phyloP scores from a whole-genome alignment of 75 land plant genomes.

The Picea sitchensis region DNA sequence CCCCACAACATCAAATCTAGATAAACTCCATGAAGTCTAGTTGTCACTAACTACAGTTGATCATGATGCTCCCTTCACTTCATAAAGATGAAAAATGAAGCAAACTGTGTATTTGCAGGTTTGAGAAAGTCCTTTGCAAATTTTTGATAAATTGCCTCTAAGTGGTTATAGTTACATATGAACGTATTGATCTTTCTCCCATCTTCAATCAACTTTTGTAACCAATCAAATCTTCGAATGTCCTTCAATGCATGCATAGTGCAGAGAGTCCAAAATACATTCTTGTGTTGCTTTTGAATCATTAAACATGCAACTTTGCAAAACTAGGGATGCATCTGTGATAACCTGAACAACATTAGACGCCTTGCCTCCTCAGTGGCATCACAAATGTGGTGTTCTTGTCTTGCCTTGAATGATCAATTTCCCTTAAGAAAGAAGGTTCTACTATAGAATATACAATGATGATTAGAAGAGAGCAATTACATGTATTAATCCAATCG shows the following conservation, averaged over 20 bases:
- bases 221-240: background rate
- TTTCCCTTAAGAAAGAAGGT: background rate
- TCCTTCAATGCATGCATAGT: background rate
- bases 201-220: background rate
- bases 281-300: background rate
- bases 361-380: background rate
- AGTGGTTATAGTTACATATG: background rate
- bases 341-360: background rate
- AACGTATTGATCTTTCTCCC: background rate
- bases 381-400: background rate
- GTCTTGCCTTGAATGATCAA: background rate
- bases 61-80: background rate
- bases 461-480: background rate
- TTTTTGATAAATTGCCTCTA: background rate
- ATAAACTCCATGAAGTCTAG: background rate
- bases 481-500: background rate
- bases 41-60: too few species aligned
- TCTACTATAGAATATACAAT: background rate
- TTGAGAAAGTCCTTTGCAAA: background rate
- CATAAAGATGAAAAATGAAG: background rate
- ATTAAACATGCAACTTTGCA: background rate
- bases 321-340: background rate
- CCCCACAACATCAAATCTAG: background rate
- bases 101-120: background rate
- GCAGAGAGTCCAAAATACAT: background rate